A percentile compares a stretch with the other conserved stretches of the same genome.
phyloP scores from a whole-genome alignment of 257 asterid genomes.

The Scutellaria minor region DNA sequence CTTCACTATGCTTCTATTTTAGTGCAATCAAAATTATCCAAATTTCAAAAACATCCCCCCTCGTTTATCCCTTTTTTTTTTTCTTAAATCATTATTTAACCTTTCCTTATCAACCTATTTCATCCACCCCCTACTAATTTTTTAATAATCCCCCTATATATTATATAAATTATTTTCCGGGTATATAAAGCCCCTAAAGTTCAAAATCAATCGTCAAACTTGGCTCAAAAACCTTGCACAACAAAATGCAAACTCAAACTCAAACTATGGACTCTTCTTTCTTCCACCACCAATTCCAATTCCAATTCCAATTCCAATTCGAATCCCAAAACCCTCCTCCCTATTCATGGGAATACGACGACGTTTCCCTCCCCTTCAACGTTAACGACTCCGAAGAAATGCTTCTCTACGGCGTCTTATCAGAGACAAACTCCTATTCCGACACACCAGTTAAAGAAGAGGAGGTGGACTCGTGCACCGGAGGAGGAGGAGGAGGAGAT shows the following conservation, averaged over 20 bases:
- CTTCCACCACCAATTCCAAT: neutral
- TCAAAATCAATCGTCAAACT: constrained; percentile 16
- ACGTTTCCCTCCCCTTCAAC: constrained; percentile 65
- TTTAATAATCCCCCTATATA: neutral
- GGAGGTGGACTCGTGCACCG: constrained; percentile 49
- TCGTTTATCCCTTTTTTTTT: too few relatives aligned
- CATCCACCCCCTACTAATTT: neutral
- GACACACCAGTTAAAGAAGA: constrained; percentile 47
- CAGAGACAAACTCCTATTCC: constrained; percentile 38
- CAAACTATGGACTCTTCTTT: constrained; percentile 1
- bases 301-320: constrained; percentile 15
- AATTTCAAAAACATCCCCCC: constrained; percentile 39
- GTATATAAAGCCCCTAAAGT: constrained; percentile 47
- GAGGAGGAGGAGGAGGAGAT: constrained; percentile 12
- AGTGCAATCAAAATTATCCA: too few relatives aligned
- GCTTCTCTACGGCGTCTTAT: constrained; percentile 55
- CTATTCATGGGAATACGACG: constrained; percentile 42
- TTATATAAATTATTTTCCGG: constrained; percentile 23
- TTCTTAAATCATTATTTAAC: neutral
- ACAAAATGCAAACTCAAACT: neutral
- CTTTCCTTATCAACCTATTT: neutral
- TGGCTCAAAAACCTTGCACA: neutral
- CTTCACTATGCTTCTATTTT: neutral
- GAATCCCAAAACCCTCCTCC: constrained; percentile 14
- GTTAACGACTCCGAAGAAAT: constrained; percentile 68